Evolutionary conservation across 805 yeast genomes (phyloP), one percentile per base, ranked within the genome.

Genomic region (Clavispora fructus): DNA sequence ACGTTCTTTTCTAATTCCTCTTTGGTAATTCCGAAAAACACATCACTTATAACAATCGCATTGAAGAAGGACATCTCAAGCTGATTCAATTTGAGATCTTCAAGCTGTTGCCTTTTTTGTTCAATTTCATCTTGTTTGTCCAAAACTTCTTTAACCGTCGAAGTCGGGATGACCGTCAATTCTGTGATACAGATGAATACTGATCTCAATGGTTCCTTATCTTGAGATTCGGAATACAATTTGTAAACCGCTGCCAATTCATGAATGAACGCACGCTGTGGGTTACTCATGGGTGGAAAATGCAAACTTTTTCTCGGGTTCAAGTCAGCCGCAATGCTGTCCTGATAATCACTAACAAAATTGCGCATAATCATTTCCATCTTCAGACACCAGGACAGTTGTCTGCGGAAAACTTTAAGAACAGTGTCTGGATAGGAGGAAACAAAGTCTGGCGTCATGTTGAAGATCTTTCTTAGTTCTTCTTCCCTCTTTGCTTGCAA

Each of bases 181-280:
- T 56, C 50, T 1, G 72, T 65, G 7, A 68, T 55, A 29, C 64
- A 70, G n/a, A 89, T 72, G 52, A 78, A 82, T 0, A 89, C 92
- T 10, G 85, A 78, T 49, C 96, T 64, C 43, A 79, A 72, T 0
- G 96, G 96, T 53, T 88, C 96, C 2, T 78, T 79, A 62, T 87
- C 96, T 50, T 87, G 94, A 1, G 91, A 78, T 56, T 86, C 90
- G 0, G 85, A 71, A 54, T 77, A 81, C 11, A 88, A 56, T 11
- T 74, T 69, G 60, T 70, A 88, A 0, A 79, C 64, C 25, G 72
- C 78, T 0, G 90, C 83, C 35, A 90, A 57, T 43, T 80, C 81
- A 57, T 83, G 92, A 25, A 90, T 65, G 58, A 89, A 88, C 50
- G 70, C 69, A 40, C 97, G 70, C 61, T 87, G 92, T 6, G 80